Base-by-base conservation (phyloP, 331 rosid genomes). In the Erythrophleum ivorense region DNA sequence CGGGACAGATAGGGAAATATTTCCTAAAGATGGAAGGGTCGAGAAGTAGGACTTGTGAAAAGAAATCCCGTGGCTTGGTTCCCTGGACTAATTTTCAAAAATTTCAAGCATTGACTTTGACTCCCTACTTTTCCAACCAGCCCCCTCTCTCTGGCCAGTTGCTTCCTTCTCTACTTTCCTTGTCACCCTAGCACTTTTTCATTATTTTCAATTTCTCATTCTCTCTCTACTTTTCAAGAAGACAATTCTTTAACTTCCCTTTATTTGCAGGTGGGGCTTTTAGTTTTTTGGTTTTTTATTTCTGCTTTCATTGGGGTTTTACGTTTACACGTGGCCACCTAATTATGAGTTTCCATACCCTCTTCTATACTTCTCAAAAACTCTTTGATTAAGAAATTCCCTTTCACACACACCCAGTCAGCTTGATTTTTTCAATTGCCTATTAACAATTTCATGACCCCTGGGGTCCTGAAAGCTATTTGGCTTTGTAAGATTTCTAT, bases 121-220 rank as follows among this genome's bases (percentile, higher is more conserved):
- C 84, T 84, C 52, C 19, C 78, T 87, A 87, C 89, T 84, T 86
- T 86, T 86, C 87, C 82, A 77, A 82, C 65, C 72, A 24, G 59
- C 29, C 57, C 45, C 9, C 64, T 21, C 3, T 6, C 50, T 67
- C 49, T 60, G 82, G 79, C 79, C 40, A 36, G 5, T 36, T 75
- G 33, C 76, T 73, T 67, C 74, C 78, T 48, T 38, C 69, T 8
- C 76, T 68, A 69, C 81, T 67, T 78, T 78, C 68, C 84, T 41
- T 52, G 5, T 45, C 54, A 0, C 43, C 31, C 29, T 24, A 24
- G 29, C 29, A 24, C 29, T 24, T 24, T 24, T 24, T 24, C 29
- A 24, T 24, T 24, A 24, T 24, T 24, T 24, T 24, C 0, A 24
- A 24, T 24, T 24, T 24, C 29, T 24, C 29, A 24, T 24, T 24